phyloP scores from a whole-genome alignment of 2,329 filamentous ascomycete species.

The Fusarium oxysporum region DNA sequence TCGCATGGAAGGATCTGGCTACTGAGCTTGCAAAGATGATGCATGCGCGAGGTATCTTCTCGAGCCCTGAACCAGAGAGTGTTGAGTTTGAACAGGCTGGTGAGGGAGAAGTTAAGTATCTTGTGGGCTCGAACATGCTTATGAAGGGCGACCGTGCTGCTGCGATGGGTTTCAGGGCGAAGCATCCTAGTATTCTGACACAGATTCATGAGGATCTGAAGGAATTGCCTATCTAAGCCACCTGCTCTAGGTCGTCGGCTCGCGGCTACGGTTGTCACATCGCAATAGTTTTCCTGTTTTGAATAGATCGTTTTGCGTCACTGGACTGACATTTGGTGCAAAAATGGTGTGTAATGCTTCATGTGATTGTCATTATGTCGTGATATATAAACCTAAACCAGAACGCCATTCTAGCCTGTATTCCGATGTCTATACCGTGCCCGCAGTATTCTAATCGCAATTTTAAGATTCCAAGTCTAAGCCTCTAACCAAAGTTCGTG shows the following conservation, averaged over 20 bases:
- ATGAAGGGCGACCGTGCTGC: constrained; percentile 16
- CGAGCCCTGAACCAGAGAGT: background rate
- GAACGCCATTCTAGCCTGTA: background rate
- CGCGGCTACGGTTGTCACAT: background rate
- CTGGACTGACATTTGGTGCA: rapidly evolving
- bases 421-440: background rate
- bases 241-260: rapidly evolving
- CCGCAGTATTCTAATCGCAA: background rate
- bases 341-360: background rate
- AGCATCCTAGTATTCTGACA: background rate
- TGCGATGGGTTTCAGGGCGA: background rate
- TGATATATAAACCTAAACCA: background rate
- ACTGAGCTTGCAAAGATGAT: constrained; percentile 3
- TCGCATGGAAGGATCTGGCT: constrained; percentile 9
- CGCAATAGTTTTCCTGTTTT: rapidly evolving
- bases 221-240: background rate
- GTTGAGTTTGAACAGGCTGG: constrained; percentile 9
- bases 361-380: background rate
- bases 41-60: background rate
- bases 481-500: constrained; percentile 26
- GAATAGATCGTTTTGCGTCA: background rate
- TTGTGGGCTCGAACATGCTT: constrained; percentile 15
- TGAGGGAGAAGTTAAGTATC: constrained; percentile 12
- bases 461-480: background rate
- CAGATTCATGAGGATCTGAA: constrained; percentile 11